Percentiles rank a stretch among this genome's conserved stretches.
Conservation (phyloP, 257 asterid species). For the Nicotiana knightiana region DNA sequence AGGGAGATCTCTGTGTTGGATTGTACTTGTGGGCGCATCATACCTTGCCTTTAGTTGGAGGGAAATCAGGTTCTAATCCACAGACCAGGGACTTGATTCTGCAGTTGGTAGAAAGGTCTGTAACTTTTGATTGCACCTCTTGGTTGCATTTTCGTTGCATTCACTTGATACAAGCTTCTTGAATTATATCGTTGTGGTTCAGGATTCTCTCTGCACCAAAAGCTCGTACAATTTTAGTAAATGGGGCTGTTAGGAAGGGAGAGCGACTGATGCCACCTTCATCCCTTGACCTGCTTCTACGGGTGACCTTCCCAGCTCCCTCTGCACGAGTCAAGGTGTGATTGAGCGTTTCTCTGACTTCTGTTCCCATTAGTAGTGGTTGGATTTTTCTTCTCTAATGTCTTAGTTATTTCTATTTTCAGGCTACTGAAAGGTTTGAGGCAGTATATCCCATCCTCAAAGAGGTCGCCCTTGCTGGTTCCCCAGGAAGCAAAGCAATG, state of each 20-base stretch:
- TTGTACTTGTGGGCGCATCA: slow-evolving; percentile 68
- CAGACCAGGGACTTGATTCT: slow-evolving; percentile 65
- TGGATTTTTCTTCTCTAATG: background rate
- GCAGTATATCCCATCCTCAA: slow-evolving; percentile 67
- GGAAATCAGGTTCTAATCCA: slow-evolving; percentile 70
- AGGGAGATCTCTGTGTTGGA: slow-evolving; percentile 76
- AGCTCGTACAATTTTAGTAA: slow-evolving; percentile 57
- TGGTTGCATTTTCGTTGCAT: background rate
- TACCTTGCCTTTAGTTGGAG: slow-evolving; percentile 63
- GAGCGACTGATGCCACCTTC: slow-evolving; percentile 73
- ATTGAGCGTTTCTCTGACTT: background rate
- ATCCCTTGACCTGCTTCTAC: slow-evolving; percentile 56
- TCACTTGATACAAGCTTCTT: background rate
- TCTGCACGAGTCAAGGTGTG: slow-evolving; percentile 69
- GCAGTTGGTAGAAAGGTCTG: slow-evolving; percentile 80
- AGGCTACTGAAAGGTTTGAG: slow-evolving; percentile 85
- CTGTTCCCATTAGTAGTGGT: background rate
- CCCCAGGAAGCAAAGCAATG: slow-evolving; percentile 84
- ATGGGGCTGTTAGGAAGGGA: slow-evolving; percentile 70
- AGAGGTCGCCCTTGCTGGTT: slow-evolving; percentile 84
- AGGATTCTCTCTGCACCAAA: slow-evolving; percentile 73
- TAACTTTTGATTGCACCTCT: background rate
- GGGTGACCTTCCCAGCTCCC: slow-evolving; percentile 57
- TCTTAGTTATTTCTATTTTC: background rate
- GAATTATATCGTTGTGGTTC: slow-evolving; percentile 3